These are phyloP conservation scores for Moringa oleifera DNA, from an alignment of 345 rosid genomes.

Conservation along the genomic window DNA sequence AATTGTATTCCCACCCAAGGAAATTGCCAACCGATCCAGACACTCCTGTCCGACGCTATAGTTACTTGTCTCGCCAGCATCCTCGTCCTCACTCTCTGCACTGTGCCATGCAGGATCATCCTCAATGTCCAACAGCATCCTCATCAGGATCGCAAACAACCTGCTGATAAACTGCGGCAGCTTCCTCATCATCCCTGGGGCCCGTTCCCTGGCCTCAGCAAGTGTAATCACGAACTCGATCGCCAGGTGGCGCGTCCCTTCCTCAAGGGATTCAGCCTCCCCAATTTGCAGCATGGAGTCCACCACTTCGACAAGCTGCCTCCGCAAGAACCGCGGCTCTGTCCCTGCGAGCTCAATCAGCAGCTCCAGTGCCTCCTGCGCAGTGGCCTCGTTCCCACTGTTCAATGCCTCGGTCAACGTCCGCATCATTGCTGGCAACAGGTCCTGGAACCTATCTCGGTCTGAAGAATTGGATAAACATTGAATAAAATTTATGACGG, in stretches of 20 bases:
- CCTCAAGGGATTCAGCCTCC: constrained; percentile 89
- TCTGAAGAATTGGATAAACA: constrained; percentile 63
- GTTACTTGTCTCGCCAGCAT: constrained; percentile 92
- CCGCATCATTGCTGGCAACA: constrained; percentile 88
- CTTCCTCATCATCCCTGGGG: constrained; percentile 99
- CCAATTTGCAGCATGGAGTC: constrained; percentile 96
- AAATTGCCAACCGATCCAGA: constrained; percentile 88
- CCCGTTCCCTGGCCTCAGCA: constrained; percentile 96
- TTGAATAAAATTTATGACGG: constrained; percentile 92
- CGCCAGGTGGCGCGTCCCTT: constrained; percentile 87
- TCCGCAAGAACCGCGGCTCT: constrained; percentile 82
- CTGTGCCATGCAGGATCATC: constrained; percentile 92
- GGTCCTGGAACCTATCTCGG: constrained; percentile 92
- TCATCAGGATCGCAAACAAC: constrained; percentile 83
- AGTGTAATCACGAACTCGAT: constrained; percentile 91
- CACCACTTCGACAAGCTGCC: constrained; percentile 90
- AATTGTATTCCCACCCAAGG: constrained; percentile 93
- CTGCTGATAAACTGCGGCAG: constrained; percentile 90
- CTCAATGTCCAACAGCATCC: constrained; percentile 85
- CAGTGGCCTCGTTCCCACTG: constrained; percentile 86
- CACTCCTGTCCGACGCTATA: constrained; percentile 97
- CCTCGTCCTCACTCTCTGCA: constrained; percentile 90
- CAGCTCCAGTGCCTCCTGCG: constrained; percentile 93
- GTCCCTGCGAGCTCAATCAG: constrained; percentile 95
- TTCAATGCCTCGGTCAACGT: constrained; percentile 91